These are phyloP conservation scores for Sclerotinia spermophila DNA, from an alignment of 2,329 filamentous ascomycete genomes.

Conservation along the genomic window DNA sequence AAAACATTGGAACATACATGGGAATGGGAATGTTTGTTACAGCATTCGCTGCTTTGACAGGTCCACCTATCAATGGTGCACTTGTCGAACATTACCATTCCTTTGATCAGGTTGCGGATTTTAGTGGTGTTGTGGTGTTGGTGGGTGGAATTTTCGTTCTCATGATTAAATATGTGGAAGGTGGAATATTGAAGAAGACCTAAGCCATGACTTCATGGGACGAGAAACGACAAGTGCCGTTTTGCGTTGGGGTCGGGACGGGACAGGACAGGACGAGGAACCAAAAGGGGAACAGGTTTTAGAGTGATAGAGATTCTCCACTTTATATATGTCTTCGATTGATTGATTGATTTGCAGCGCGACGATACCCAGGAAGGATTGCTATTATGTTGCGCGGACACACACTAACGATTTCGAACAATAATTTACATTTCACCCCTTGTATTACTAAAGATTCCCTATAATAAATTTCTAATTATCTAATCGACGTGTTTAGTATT, in stretches of 20 bases:
- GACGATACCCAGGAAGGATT: not conserved
- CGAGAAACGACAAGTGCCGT: not conserved
- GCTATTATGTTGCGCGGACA: not conserved
- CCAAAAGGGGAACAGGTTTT: not conserved
- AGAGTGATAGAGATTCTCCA: not conserved
- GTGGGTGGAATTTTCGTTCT: slow-evolving; percentile 22
- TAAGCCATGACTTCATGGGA: not conserved
- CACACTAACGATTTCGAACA: not conserved
- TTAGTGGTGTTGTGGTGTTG: slow-evolving; percentile 31
- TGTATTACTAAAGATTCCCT: no score
- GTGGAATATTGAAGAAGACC: slow-evolving; percentile 6
- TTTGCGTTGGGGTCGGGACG: not conserved
- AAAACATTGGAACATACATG: slow-evolving; percentile 66
- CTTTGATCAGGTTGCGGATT: slow-evolving; percentile 27
- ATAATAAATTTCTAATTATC: not conserved
- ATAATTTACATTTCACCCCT: not conserved
- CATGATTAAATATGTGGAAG: slow-evolving; percentile 17
- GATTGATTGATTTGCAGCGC: not conserved
- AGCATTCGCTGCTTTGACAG: slow-evolving; percentile 61
- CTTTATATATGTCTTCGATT: not conserved
- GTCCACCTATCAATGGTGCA: slow-evolving; percentile 63
- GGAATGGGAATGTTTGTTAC: slow-evolving; percentile 62
- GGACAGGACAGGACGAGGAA: no score
- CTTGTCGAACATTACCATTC: slow-evolving; percentile 53
- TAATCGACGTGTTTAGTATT: not conserved